Percentiles rank a stretch among this genome's conserved stretches.
Conservation (phyloP, 2,329 filamentous ascomycete species). For the Coniochaeta sp. region DNA sequence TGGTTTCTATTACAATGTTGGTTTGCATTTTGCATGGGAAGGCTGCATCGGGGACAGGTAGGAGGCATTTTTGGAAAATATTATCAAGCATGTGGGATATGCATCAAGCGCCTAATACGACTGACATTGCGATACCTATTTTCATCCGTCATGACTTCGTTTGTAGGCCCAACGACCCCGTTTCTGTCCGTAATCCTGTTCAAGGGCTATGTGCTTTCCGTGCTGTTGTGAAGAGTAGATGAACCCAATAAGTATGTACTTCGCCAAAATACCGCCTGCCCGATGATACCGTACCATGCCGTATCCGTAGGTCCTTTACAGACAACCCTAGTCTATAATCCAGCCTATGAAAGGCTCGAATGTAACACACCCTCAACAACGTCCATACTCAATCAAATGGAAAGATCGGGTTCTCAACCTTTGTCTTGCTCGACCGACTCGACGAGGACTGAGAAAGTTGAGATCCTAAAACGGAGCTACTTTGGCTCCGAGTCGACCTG, state of each 20-base stretch:
- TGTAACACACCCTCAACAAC: neutral
- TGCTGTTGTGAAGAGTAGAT: neutral
- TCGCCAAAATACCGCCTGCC: no score
- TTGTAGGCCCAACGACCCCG: neutral
- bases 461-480: neutral
- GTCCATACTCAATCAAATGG: neutral
- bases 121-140: neutral
- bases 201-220: neutral
- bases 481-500: neutral
- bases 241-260: neutral
- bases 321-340: neutral
- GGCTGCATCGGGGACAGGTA: neutral
- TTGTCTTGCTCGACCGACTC: neutral
- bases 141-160: neutral
- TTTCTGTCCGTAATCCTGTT: neutral
- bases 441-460: neutral
- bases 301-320: neutral
- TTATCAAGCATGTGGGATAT: neutral
- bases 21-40: neutral
- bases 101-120: neutral
- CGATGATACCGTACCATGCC: neutral
- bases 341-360: no score
- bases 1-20: neutral
- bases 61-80: neutral
- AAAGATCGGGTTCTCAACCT: neutral